A percentile compares a stretch with the other conserved stretches of the same genome.
Evolutionary conservation across 2,329 filamentous ascomycete species (phyloP).

Genomic region (Zymoseptoria pseudotritici): DNA sequence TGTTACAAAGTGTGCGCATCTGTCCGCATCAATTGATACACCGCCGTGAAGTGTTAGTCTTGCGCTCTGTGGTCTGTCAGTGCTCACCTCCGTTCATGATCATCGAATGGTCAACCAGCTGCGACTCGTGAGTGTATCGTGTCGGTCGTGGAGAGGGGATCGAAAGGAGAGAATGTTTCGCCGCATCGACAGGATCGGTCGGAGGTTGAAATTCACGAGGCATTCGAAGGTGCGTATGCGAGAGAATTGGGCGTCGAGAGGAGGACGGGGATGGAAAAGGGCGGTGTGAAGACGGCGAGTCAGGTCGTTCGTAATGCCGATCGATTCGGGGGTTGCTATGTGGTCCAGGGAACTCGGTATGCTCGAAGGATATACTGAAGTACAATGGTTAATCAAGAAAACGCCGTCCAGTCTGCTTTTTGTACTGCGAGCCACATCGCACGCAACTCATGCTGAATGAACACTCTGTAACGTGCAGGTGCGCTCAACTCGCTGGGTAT

Average conservation of each 20-base stretch:
- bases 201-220: neutral
- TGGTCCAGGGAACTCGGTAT: slow-evolving; percentile 1
- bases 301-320: slow-evolving; percentile 8
- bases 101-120: neutral
- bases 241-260: slow-evolving; percentile 6
- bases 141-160: neutral
- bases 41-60: neutral
- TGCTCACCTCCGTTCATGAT: slow-evolving; percentile 1
- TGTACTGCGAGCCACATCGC: neutral
- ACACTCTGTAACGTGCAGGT: neutral
- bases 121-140: neutral
- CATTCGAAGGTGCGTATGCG: slow-evolving; percentile 4
- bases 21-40: neutral
- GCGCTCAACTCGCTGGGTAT: slow-evolving; percentile 2
- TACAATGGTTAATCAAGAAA: slow-evolving; percentile 3
- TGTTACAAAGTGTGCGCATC: neutral
- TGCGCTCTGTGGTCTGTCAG: neutral
- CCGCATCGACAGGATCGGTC: neutral
- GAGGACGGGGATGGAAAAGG: slow-evolving; percentile 8
- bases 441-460: neutral
- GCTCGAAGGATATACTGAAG: neutral
- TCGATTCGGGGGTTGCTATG: slow-evolving; percentile 1
- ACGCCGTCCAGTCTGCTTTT: slow-evolving; percentile 5
- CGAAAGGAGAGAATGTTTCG: neutral
- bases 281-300: slow-evolving; percentile 9